Evolutionary conservation across 768 basidiomycete genomes (phyloP), one percentile per base, ranked within the genome.

Genomic region (Termitomyces sp.): DNA sequence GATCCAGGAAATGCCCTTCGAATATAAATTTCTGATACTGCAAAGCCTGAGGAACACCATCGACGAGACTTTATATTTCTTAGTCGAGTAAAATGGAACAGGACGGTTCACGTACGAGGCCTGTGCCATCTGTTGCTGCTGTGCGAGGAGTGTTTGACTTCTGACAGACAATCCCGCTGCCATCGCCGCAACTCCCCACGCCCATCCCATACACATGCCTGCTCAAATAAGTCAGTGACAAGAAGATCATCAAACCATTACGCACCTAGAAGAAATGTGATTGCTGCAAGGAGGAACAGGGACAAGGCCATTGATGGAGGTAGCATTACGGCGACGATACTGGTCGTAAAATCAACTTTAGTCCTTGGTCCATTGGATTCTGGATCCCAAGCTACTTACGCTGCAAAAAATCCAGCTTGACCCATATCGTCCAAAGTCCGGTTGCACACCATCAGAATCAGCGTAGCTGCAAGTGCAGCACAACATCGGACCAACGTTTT

Each of bases 201-300:
- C 79, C 79, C 79, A 80, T 18, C 78, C 78, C 30, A 78, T 45
- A 20, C 76, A 61, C 75, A 80, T 76, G 0, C 78, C 76, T 74
- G 33, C 18, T 41, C 24, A 16, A 56, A 41, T 48, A 8, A 30
- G 13, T 49, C 34, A 34, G 15, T 48, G 39, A 16, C 6, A 50
- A 27, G 20, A 50, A 27, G 20, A 6, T 8, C 44, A 2, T 39
- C 1, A n/a, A 41, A 16, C n/a, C 24, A 37, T 27, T n/a, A 62
- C 67, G 49, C 51, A 69, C 76, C 78, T 7, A 76, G 16, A 4
- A 78, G 58, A 13, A 78, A 52, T 4, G 72, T 77, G 18, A 69
- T 51, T 6, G 63, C 58, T 4, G 72, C 76, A 49, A 76, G 55
- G 2, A 73, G 27, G 59, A 76, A 78, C 27, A 78, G 58, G 2